Evolutionary conservation across 2,329 filamentous ascomycete genomes (phyloP).

Genomic region (Cladosporium sp.): DNA sequence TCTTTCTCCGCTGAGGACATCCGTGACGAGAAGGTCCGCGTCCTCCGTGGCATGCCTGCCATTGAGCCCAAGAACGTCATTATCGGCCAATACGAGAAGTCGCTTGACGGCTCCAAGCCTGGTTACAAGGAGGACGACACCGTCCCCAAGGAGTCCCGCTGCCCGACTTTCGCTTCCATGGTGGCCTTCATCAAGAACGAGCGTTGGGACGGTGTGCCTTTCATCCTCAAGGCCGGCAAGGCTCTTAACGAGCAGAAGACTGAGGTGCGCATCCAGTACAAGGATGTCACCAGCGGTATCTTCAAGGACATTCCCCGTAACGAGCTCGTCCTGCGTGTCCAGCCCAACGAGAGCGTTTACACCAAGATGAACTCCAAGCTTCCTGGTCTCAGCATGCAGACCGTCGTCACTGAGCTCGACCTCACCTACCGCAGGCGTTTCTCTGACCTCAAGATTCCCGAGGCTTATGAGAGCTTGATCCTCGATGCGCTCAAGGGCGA

Average conservation of each 20-base stretch:
- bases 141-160: constrained; percentile 93
- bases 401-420: constrained; percentile 95
- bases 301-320: constrained; percentile 99
- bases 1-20: constrained; percentile 98
- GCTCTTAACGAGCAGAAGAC: constrained; percentile 99
- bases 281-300: constrained; percentile 97
- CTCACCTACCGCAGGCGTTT: constrained; percentile 97
- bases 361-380: constrained; percentile 99
- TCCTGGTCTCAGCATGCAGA: constrained; percentile 98
- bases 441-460: constrained; percentile 98
- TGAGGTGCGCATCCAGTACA: constrained; percentile 98
- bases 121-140: constrained; percentile 99
- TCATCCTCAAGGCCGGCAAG: constrained; percentile 99
- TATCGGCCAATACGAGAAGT: constrained; percentile 97
- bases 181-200: constrained; percentile 99
- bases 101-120: constrained; percentile 91
- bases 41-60: constrained; percentile 84
- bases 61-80: constrained; percentile 99
- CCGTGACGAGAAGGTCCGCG: constrained; percentile 96
- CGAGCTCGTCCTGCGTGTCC: constrained; percentile 97
- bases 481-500: constrained; percentile 97
- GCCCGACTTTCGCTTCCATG: constrained; percentile 95
- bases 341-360: constrained; percentile 99
- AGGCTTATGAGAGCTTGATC: constrained; percentile 97
- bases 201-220: constrained; percentile 97